Evolutionary conservation across 83 land plant genomes (phyloP), one percentile per base, ranked within the genome.

Genomic region (Isoetes engelmannii): DNA sequence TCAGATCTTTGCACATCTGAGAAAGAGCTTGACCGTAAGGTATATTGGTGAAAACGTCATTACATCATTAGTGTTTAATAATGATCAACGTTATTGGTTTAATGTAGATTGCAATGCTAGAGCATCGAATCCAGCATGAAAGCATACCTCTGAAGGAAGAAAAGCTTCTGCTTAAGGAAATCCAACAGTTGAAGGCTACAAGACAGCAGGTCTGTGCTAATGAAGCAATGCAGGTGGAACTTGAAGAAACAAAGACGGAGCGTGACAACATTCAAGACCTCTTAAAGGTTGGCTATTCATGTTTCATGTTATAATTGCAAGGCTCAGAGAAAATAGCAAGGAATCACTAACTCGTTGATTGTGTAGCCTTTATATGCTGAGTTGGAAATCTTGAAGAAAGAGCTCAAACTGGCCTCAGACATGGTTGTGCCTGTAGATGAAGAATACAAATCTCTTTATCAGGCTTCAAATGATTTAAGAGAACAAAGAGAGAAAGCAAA

Each of bases 111-210:
- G 74, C 56, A 8, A 28, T 44, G 9, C 69, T 87, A 75, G 82
- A 93, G 66, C 81, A 82, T 57, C 70, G 48, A 63, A 83, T 89
- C 17, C 76, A 84, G 80, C 98, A 89, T 74, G 86, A 87, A 46
- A 87, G 89, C 28, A 78, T 87, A 56, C 77, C 88, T 45, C 55
- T 93, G 68, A 74, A 79, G 51, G 89, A 93, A 72, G 98, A 93
- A 67, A 93, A 90, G 62, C 80, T 85, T 57, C 56, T 81, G 12
- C 61, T 93, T 47, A 82, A 87, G 50, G 96, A 93, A 45, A 85
- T 93, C 47, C 86, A 86, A 70, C 80, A 77, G 57, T 66, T 90
- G 69, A 83, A 80, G 72, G 63, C 75, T 20, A 61, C 71, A 17
- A 84, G 98, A 5, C 83, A 84, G 48, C 49, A 78, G 53, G 73